Percentiles rank a stretch among this genome's conserved stretches.
These are phyloP conservation scores for Hymenoscyphus infarciens DNA, from an alignment of 2,329 filamentous ascomycete species.

Conservation along the genomic window DNA sequence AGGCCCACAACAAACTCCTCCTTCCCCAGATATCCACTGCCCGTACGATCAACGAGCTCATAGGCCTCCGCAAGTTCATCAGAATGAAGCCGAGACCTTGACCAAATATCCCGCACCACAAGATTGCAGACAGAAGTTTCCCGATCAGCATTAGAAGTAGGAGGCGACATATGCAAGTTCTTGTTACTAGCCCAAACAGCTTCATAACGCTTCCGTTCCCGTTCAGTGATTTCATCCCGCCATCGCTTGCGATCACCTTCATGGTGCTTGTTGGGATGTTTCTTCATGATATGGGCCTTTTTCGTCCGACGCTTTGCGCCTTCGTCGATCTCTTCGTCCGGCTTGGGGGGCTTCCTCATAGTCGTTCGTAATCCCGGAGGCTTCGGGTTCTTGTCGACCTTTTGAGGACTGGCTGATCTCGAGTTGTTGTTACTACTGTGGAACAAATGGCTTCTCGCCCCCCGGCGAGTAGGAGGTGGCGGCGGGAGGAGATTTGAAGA, in stretches of 20 bases:
- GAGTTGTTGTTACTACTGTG: constrained; percentile 38
- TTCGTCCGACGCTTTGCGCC: constrained; percentile 48
- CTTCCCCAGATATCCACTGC: constrained; percentile 54
- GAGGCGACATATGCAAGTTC: constrained; percentile 46
- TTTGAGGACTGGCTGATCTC: constrained; percentile 32
- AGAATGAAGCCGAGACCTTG: constrained; percentile 60
- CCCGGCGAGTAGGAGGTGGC: constrained; percentile 36
- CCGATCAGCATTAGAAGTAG: constrained; percentile 20
- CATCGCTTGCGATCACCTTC: constrained; percentile 73
- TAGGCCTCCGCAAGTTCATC: constrained; percentile 73
- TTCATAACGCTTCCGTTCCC: constrained; percentile 77
- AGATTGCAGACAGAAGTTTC: constrained; percentile 59
- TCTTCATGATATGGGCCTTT: constrained; percentile 55
- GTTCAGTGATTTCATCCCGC: constrained; percentile 68
- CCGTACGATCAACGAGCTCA: constrained; percentile 63
- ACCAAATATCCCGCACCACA: constrained; percentile 73
- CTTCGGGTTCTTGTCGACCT: constrained; percentile 30
- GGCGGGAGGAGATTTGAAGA: constrained; percentile 22
- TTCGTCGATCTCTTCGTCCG: constrained; percentile 53
- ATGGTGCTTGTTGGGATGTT: constrained; percentile 69
- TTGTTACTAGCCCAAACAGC: constrained; percentile 82
- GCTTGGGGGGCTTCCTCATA: constrained; percentile 53
- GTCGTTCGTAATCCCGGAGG: constrained; percentile 58
- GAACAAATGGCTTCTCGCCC: constrained; percentile 32
- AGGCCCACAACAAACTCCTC: constrained; percentile 79